Evolutionary conservation across 352 stramenopile species (phyloP), one percentile per base, ranked within the genome.

Genomic region (Thalassiosira hispida): DNA sequence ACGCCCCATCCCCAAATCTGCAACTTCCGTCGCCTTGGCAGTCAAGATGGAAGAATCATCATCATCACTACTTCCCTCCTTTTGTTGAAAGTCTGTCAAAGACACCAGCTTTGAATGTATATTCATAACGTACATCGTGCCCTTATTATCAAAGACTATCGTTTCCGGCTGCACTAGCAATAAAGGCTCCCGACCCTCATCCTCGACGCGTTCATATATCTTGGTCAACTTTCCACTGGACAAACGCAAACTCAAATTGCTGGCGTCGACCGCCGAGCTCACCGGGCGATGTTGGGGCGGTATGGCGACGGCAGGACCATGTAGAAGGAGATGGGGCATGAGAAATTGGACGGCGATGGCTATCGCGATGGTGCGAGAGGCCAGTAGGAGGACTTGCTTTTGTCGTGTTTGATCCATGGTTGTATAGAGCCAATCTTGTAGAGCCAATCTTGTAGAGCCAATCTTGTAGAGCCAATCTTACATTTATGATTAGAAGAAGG

Each of bases 81-180:
- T 61, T 49, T 42, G 29, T 77, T 72, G 0, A 22, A 88, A 57
- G 61, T 89, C 73, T 1, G 60, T 69, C 5, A 91, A 42, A 27
- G 38, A 73, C 2, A 91, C 51, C n/a, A 91, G 52, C n/a, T 82
- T 80, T 25, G 61, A 60, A 53, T 75, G 16, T 73, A 89, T 72
- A 33, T 73, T 87, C 38, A 86, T 57, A 14, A 79, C 29, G 52
- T 84, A 91, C 38, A 91, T 86, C 0, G 49, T 71, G 1, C 72
- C 76, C 27, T 81, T 23, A 9, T 72, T 25, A 60, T 84, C 67
- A 51, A 90, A 84, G 11, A 91, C 62, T 0, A 91, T 49, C n/a
- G 85, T 89, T 69, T 91, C 85, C 29, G 82, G 76, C 25, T 69
- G 64, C 22, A 83, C 47, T 27, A 91, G 35, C 0, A 88, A n/a